phyloP scores from a whole-genome alignment of 306 rosid species.

The Astragalus glycyphyllos region DNA sequence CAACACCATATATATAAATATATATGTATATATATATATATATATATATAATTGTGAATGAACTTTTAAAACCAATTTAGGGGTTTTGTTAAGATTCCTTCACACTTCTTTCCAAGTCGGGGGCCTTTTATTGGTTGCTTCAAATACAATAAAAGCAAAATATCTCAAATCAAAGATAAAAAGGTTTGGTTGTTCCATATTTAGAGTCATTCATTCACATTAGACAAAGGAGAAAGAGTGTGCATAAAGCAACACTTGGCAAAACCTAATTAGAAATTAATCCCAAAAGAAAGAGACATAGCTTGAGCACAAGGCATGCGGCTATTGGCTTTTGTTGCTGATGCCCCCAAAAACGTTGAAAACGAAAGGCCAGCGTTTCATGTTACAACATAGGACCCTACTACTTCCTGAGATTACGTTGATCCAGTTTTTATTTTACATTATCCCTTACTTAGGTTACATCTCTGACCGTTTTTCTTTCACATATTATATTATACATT shows the following conservation, averaged over 20 bases:
- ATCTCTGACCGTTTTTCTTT: constrained; percentile 43
- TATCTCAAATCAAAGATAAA: constrained; percentile 42
- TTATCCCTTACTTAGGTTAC: constrained; percentile 74
- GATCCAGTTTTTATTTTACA: constrained; percentile 50
- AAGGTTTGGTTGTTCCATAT: constrained; percentile 10
- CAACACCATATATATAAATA: background rate
- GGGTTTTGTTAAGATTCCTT: constrained; percentile 13
- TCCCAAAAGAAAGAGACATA: constrained; percentile 23
- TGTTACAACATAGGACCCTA: constrained; percentile 37
- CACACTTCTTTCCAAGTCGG: background rate
- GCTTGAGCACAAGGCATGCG: constrained; percentile 30
- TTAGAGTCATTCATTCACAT: constrained; percentile 54
- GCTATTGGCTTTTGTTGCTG: constrained; percentile 42
- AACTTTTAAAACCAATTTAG: constrained; percentile 10
- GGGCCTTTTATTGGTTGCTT: constrained; percentile 27
- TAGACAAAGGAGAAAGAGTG: constrained; percentile 39
- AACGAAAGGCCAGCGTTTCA: constrained; percentile 28
- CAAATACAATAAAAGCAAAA: constrained; percentile 29
- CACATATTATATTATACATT: background rate
- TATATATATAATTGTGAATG: background rate
- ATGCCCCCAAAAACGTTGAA: constrained; percentile 17
- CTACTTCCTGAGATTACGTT: constrained; percentile 57
- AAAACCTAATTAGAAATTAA: constrained; percentile 29
- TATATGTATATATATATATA: background rate
- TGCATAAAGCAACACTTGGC: constrained; percentile 26